Evolutionary conservation across 2,329 filamentous ascomycete species (phyloP).

Genomic region (Fusarium stilboides): DNA sequence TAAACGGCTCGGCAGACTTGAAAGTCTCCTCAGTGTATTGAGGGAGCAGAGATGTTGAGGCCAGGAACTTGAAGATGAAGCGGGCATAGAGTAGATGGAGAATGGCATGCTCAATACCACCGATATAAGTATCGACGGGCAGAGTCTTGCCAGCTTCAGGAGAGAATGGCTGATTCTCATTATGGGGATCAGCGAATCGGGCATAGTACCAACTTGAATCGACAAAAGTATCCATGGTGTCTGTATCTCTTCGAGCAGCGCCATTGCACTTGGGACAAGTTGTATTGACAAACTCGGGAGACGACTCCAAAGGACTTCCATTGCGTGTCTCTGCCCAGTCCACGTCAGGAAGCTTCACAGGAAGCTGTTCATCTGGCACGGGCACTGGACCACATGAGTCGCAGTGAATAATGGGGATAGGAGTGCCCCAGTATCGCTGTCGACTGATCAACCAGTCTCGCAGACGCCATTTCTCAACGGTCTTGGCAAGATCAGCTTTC

Average conservation of each 20-base stretch:
- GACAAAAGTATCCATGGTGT: slow-evolving; percentile 97
- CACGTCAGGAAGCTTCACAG: slow-evolving; percentile 80
- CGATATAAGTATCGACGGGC: slow-evolving; percentile 90
- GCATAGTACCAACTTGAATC: slow-evolving; percentile 96
- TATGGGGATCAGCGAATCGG: slow-evolving; percentile 81
- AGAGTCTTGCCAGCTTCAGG: slow-evolving; percentile 71
- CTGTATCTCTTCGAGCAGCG: slow-evolving; percentile 84
- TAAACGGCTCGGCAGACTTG: slow-evolving; percentile 79
- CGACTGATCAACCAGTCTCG: slow-evolving; percentile 92
- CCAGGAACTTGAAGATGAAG: slow-evolving; percentile 91
- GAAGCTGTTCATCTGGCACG: slow-evolving; percentile 82
- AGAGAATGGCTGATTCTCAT: slow-evolving; percentile 73
- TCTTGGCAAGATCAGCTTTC: slow-evolving; percentile 70
- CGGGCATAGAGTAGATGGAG: slow-evolving; percentile 90
- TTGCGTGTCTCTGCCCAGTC: slow-evolving; percentile 77
- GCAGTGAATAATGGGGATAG: slow-evolving; percentile 92
- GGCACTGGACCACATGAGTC: slow-evolving; percentile 81
- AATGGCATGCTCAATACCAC: slow-evolving; percentile 92
- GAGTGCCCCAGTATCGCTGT: slow-evolving; percentile 93
- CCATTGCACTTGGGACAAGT: slow-evolving; percentile 81
- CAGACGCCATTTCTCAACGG: slow-evolving; percentile 82
- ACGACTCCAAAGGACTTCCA: slow-evolving; percentile 83
- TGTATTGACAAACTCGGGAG: slow-evolving; percentile 81
- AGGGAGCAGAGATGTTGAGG: slow-evolving; percentile 67
- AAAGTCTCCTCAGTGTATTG: slow-evolving; percentile 53